These are phyloP conservation scores for Naumovozyma castellii DNA, from an alignment of 805 yeast genomes.

Conservation along the genomic window DNA sequence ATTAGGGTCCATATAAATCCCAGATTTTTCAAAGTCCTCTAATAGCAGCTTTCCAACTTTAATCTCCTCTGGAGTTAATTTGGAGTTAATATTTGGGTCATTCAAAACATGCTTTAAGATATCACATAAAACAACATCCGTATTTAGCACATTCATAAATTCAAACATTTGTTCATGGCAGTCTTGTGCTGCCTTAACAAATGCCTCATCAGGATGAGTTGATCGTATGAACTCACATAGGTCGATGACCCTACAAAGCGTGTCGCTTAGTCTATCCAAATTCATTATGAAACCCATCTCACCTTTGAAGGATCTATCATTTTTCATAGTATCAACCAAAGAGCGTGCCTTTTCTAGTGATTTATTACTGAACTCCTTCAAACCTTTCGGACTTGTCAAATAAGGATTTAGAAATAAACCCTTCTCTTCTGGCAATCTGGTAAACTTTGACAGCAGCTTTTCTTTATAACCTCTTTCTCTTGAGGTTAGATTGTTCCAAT, in stretches of 20 bases:
- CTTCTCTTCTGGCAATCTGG: slow-evolving; percentile 17
- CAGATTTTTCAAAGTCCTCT: slow-evolving; percentile 84
- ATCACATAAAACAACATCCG: slow-evolving; percentile 61
- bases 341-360: slow-evolving; percentile 59
- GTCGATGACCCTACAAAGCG: slow-evolving; percentile 85
- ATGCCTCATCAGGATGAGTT: slow-evolving; percentile 66
- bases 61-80: slow-evolving; percentile 62
- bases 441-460: slow-evolving; percentile 3
- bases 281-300: slow-evolving; percentile 45
- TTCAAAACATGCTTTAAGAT: slow-evolving; percentile 49
- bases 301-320: slow-evolving; percentile 37
- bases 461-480: slow-evolving; percentile 8
- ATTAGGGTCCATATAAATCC: slow-evolving; percentile 65
- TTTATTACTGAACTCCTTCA: slow-evolving; percentile 52
- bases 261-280: slow-evolving; percentile 78
- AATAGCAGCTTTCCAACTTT: slow-evolving; percentile 73
- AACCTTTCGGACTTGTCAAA: slow-evolving; percentile 60
- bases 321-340: slow-evolving; percentile 48
- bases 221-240: slow-evolving; percentile 86
- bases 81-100: slow-evolving; percentile 18
- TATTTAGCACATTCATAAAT: slow-evolving; percentile 86
- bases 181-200: slow-evolving; percentile 72
- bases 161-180: slow-evolving; percentile 86
- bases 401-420: slow-evolving; percentile 74
- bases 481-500: slow-evolving; percentile 45